A percentile compares a stretch with the other conserved stretches of the same genome.
These are phyloP conservation scores for Incumbomyces lentus DNA, from an alignment of 2,329 filamentous ascomycete genomes.

Conservation along the genomic window DNA sequence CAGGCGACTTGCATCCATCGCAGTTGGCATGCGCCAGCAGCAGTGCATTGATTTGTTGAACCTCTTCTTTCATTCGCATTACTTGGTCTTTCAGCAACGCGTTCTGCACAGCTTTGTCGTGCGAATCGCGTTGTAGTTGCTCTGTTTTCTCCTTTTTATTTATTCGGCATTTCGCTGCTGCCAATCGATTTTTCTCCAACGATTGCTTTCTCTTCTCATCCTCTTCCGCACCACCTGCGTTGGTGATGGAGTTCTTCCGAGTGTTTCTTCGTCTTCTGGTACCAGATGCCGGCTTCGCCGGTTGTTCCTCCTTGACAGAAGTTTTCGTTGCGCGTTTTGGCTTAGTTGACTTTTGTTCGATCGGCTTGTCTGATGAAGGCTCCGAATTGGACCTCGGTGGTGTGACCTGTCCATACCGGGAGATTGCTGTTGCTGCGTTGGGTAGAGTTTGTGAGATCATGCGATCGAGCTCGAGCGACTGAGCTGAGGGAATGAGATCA, in stretches of 20 bases:
- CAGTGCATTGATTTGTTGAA: conserved; percentile 21
- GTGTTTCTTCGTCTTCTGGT: conserved; percentile 18
- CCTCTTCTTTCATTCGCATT: conserved; percentile 21
- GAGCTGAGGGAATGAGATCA: conserved; percentile 3
- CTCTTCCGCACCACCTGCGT: conserved; percentile 9
- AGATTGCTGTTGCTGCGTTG: conserved; percentile 12
- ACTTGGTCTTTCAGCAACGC: conserved; percentile 21
- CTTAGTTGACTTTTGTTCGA: conserved; percentile 14
- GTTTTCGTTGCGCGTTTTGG: conserved; percentile 10
- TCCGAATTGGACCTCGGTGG: conserved; percentile 19
- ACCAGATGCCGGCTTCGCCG: conserved; percentile 4
- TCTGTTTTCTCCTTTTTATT: conserved; percentile 23
- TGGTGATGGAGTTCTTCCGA: conserved; percentile 12
- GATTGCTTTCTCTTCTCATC: conserved; percentile 20
- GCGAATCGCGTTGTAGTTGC: conserved; percentile 19
- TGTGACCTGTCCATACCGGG: conserved; percentile 20
- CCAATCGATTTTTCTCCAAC: conserved; percentile 21
- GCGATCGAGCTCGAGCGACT: conserved; percentile 15
- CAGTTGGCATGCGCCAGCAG: conserved; percentile 20
- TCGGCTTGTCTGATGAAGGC: conserved; percentile 7
- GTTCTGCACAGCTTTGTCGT: conserved; percentile 21
- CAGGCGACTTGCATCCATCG: conserved; percentile 20
- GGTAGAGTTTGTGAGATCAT: conserved; percentile 13
- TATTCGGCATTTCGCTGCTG: conserved; percentile 21
- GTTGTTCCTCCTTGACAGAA: conserved; percentile 8